Base-by-base conservation (phyloP, 768 basidiomycete genomes). In the Termitomyces sp. region DNA sequence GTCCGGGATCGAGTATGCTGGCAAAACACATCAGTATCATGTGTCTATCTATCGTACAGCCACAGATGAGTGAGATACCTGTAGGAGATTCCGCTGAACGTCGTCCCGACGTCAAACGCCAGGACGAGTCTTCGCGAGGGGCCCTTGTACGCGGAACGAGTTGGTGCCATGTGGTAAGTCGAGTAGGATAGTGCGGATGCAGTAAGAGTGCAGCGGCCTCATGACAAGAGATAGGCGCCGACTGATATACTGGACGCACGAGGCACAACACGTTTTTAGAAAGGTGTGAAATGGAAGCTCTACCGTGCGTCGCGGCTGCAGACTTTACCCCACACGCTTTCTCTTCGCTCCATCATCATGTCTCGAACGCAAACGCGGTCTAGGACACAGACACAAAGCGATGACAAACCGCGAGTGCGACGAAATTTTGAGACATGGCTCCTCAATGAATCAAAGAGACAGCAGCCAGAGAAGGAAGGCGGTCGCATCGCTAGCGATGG, bases 91-190 rank as follows among this genome's bases (percentile, higher is more conserved):
- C 53, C 53, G 53, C 53, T 54, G 27, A 69, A 81, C 4, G 79
- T 83, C 6, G 78, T 83, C 9, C 82, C 82, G 2, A 83, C 65
- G 58, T 83, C 82, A 41, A 83, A 78, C 1, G 79, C 80, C 24
- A 83, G 60, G 4, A 82, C 75, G 5, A 83, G 70, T 55, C 75
- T 76, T 45, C 78, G 75, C 20, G 63, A 57, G 6, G 69, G 33
- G 20, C 81, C 81, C 41, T 66, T 66, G 69, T 77, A 81, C 1
- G 72, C 71, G 39, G 67, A 59, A 65, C 78, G 66, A 44, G 60
- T 51, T 6, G 61, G 46, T 59, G 62, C 64, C 54, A 36, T 49
- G 30, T 47, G 44, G 22, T 45, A 22, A 31, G 46, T 50, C 13
- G 42, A 31, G 51, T 37, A 44, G 41, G 7, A 39, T 16, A 15